A percentile compares a stretch with the other conserved stretches of the same genome.
phyloP scores from a whole-genome alignment of 495 filamentous ascomycete genomes.

The Aspergillus funiculosus region DNA sequence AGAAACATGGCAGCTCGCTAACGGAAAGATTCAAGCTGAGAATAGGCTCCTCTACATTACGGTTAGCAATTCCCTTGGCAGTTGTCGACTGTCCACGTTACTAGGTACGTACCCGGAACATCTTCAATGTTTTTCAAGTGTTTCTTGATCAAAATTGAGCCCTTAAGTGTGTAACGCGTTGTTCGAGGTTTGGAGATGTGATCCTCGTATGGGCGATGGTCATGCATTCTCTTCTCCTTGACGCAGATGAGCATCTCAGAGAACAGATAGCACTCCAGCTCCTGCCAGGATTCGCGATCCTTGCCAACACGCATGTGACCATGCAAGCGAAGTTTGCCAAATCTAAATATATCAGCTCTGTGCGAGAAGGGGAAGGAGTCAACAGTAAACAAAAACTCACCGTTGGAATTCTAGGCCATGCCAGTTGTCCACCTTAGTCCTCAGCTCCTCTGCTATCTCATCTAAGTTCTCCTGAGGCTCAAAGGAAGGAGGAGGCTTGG shows the following conservation, averaged over 20 bases:
- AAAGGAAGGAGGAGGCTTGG: slow-evolving; percentile 27
- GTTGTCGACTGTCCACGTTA: not conserved
- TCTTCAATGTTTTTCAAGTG: slow-evolving; percentile 89
- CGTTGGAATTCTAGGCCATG: slow-evolving; percentile 93
- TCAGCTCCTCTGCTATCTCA: slow-evolving; percentile 80
- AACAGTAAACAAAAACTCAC: slow-evolving; percentile 38
- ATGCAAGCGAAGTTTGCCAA: slow-evolving; percentile 88
- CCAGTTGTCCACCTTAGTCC: slow-evolving; percentile 91
- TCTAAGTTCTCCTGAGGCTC: slow-evolving; percentile 64
- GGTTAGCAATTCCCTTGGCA: not conserved
- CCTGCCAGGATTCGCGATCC: slow-evolving; percentile 96
- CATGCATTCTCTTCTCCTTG: slow-evolving; percentile 80
- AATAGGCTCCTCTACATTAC: slow-evolving; percentile 63
- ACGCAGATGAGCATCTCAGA: slow-evolving; percentile 99
- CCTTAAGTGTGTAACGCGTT: slow-evolving; percentile 84
- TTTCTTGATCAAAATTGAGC: slow-evolving; percentile 97
- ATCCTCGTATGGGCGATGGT: slow-evolving; percentile 51
- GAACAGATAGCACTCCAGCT: slow-evolving; percentile 95
- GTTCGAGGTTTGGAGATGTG: slow-evolving; percentile 53
- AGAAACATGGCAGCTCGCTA: slow-evolving; percentile 92
- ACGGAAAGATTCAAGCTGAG: slow-evolving; percentile 90
- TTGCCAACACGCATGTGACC: slow-evolving; percentile 93
- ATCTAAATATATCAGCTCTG: slow-evolving; percentile 45
- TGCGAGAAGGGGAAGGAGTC: not conserved
- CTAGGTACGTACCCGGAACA: slow-evolving; percentile 39